Evolutionary conservation across 192 early-diverging fungal genomes (phyloP).

Genomic region (Nowakowskiella sp.): DNA sequence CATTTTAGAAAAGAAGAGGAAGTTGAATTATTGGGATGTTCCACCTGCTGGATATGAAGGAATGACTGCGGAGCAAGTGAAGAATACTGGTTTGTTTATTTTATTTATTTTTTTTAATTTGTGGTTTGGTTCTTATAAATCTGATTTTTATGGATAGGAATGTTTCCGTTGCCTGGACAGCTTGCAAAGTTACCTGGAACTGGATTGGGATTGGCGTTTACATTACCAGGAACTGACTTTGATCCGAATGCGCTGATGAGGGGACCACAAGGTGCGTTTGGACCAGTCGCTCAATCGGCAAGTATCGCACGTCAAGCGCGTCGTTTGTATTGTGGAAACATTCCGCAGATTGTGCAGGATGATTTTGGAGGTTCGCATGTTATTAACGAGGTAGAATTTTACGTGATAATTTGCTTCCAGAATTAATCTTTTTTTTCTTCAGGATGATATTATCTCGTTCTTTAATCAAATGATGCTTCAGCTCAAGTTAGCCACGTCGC

Average conservation of each 20-base stretch:
- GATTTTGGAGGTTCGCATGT: too few species aligned
- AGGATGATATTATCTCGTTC: conserved; percentile 66
- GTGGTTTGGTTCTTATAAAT: conserved; percentile 4
- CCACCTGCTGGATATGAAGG: conserved; percentile 82
- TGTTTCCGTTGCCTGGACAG: conserved; percentile 72
- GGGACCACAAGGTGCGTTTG: conserved; percentile 36
- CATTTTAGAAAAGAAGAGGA: conserved; percentile 65
- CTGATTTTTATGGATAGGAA: conserved; percentile 34
- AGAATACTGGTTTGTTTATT: conserved; percentile 63
- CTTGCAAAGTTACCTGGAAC: conserved; percentile 23
- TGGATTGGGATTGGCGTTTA: conserved; percentile 38
- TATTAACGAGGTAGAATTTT: conserved; percentile 48
- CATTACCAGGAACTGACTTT: conserved; percentile 25
- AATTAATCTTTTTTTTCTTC: not conserved
- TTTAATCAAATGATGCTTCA: conserved; percentile 82
- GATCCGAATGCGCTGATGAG: conserved; percentile 31
- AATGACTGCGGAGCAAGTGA: conserved; percentile 77
- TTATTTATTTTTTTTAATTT: not conserved
- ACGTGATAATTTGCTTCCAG: not conserved
- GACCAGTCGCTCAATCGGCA: conserved; percentile 42
- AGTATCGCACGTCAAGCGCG: conserved; percentile 67
- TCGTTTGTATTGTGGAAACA: conserved; percentile 86
- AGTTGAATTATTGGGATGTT: conserved; percentile 88
- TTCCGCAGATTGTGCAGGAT: conserved; percentile 62
- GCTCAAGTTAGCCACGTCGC: conserved; percentile 59